Conservation (phyloP, 2,329 filamentous ascomycete genomes). For the Venturia carpophila region DNA sequence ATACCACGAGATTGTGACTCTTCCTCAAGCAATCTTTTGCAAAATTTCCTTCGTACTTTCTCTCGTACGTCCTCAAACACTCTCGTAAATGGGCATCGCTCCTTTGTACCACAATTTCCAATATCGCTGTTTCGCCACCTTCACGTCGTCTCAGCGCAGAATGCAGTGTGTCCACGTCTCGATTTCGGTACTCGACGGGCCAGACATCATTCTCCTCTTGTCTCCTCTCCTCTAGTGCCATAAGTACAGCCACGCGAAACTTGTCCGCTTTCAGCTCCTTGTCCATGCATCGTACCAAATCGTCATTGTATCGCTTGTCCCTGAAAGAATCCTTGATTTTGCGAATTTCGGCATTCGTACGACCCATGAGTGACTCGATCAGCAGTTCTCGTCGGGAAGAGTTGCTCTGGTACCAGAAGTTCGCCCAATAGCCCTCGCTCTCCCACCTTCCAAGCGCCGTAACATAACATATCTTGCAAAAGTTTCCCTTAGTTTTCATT, state of each 20-base stretch:
- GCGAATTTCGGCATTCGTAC: constrained; percentile 77
- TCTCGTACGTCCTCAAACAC: constrained; percentile 69
- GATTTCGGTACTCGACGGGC: constrained; percentile 47
- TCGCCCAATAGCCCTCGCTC: constrained; percentile 93
- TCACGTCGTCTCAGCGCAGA: constrained; percentile 61
- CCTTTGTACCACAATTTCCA: constrained; percentile 70
- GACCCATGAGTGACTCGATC: constrained; percentile 87
- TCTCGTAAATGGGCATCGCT: constrained; percentile 77
- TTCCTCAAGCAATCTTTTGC: constrained; percentile 79
- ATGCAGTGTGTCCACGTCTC: constrained; percentile 67
- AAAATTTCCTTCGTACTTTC: constrained; percentile 69
- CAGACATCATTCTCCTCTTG: constrained; percentile 69
- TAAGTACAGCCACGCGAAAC: constrained; percentile 79
- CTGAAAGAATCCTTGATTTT: constrained; percentile 81
- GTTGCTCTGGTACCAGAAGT: constrained; percentile 92
- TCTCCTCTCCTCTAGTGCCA: constrained; percentile 71
- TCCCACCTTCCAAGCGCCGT: constrained; percentile 87
- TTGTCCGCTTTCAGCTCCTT: constrained; percentile 92
- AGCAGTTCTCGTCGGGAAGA: constrained; percentile 78
- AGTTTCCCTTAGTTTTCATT: constrained; percentile 64
- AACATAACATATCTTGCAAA: constrained; percentile 88
- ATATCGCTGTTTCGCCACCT: constrained; percentile 82
- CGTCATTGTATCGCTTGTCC: constrained; percentile 86
- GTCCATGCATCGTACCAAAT: constrained; percentile 75
- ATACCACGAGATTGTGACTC: constrained; percentile 84